A percentile compares a stretch with the other conserved stretches of the same genome.
Conservation (phyloP, 352 stramenopile species). For the Phytophthora sansomeana region DNA sequence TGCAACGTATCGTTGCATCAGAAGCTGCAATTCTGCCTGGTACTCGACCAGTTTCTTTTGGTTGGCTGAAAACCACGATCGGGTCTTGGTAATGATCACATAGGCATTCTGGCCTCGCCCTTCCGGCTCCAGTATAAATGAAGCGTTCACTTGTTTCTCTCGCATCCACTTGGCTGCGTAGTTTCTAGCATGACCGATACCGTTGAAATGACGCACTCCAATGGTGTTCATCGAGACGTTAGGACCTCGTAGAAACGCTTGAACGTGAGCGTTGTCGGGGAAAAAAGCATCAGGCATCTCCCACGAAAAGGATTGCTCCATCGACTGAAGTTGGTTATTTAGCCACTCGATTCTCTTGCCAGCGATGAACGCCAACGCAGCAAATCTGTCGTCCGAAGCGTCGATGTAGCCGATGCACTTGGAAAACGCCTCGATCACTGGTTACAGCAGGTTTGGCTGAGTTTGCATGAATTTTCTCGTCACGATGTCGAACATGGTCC, state of each 20-base stretch:
- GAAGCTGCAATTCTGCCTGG: too few relatives aligned
- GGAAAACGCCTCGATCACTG: conserved; percentile 10
- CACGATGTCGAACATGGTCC: neutral
- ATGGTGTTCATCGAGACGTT: neutral
- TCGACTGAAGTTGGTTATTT: neutral
- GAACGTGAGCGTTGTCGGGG: neutral
- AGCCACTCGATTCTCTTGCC: conserved; percentile 19
- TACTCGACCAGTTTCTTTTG: too few relatives aligned
- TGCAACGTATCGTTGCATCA: too few relatives aligned
- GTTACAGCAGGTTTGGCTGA: neutral
- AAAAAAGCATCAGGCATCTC: conserved; percentile 14
- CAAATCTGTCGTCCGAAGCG: neutral
- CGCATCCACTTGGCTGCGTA: conserved; percentile 12
- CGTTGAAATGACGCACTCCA: neutral
- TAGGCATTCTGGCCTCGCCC: too few relatives aligned
- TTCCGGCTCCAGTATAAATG: neutral
- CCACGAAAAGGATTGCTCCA: conserved; percentile 15
- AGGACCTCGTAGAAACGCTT: conserved; percentile 15
- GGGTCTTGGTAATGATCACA: too few relatives aligned
- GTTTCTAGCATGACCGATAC: neutral
- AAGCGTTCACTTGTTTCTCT: conserved; percentile 16
- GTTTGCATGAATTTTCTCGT: conserved; percentile 6
- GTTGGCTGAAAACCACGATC: too few relatives aligned
- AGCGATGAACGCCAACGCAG: neutral
- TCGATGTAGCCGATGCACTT: neutral